These are phyloP conservation scores for Quercus variabilis DNA, from an alignment of 306 rosid species.

Conservation along the genomic window DNA sequence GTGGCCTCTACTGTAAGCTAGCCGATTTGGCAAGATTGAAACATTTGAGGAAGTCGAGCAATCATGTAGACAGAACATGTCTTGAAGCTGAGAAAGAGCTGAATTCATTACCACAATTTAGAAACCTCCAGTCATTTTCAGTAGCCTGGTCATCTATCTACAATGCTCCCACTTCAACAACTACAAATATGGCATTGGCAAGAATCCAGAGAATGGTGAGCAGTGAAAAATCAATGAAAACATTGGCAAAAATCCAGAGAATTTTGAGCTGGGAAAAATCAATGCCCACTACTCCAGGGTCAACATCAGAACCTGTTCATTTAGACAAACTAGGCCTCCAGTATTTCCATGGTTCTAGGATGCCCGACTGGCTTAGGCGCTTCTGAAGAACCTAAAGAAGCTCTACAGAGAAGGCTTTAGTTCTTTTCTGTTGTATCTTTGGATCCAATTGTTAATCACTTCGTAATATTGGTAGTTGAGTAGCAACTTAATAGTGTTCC, in stretches of 20 bases:
- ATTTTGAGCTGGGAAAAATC: too few relatives aligned
- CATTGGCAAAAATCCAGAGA: not conserved
- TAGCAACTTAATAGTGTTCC: too few relatives aligned
- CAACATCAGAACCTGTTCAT: not conserved
- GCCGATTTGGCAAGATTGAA: not conserved
- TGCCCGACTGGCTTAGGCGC: not conserved
- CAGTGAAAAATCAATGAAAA: too few relatives aligned
- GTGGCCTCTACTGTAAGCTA: not conserved
- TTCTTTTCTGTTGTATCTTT: too few relatives aligned
- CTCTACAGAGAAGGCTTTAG: too few relatives aligned
- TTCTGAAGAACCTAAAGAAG: too few relatives aligned
- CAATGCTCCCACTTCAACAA: not conserved
- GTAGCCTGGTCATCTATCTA: constrained; percentile 12
- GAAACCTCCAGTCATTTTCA: not conserved
- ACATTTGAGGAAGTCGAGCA: constrained; percentile 8
- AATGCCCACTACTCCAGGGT: too few relatives aligned
- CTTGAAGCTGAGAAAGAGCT: not conserved
- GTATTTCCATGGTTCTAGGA: not conserved
- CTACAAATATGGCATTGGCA: too few relatives aligned
- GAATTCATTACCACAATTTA: not conserved
- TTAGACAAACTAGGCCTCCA: constrained; percentile 16
- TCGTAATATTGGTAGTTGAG: too few relatives aligned
- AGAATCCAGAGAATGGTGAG: too few relatives aligned
- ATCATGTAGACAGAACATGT: not conserved
- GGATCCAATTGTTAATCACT: too few relatives aligned